Base-by-base conservation (phyloP, 2,329 filamentous ascomycete genomes). In the Furcasterigmium sp. region DNA sequence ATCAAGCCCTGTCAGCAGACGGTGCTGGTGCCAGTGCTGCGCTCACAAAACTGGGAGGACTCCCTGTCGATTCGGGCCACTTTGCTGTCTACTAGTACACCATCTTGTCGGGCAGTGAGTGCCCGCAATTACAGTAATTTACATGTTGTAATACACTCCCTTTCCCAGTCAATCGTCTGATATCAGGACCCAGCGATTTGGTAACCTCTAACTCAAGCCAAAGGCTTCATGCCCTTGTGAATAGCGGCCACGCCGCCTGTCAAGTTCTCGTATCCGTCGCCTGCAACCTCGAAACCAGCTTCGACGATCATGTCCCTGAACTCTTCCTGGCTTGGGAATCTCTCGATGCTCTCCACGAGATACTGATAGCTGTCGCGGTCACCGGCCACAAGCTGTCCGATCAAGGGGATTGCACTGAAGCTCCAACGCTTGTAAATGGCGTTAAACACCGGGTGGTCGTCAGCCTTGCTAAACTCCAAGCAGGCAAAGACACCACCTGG, bases 301-400 rank as follows among this genome's bases (percentile, higher is more conserved):
- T 84, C 78, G 52, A 78, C 64, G 57, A 95, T 93, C 87, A 95
- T 90, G 26, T 80, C 75, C 51, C 84, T 78, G 59, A 95, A 98
- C 52, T 88, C 82, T 41, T 82, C 76, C 70, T 98, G 94, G 53
- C 73, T 84, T 0, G 93, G 94, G 61, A 97, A 97, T 38, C 79
- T 74, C 67, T 96, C 91, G 63, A 98, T 98, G 64, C 91, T 96
- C 75, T 98, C 93, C 9, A 98, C 93, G 9, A 98, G 75, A 67
- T 98, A 98, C 73, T 98, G 93, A 65, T 98, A 98, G 62, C 89
- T 95, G 58, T 94, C 91, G 44, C 91, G 76, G 62, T 98, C 94
- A 7, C 88, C 89, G 2, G 93, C 91, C 14, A 98, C 91, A 47
- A 98, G 61, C 68, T 98, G 91, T 3, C 93, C 94, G 57, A 98